Percentiles rank a stretch among this genome's conserved stretches.
Conservation (phyloP, 805 yeast genomes). For the Starmerella lactis-condensi region DNA sequence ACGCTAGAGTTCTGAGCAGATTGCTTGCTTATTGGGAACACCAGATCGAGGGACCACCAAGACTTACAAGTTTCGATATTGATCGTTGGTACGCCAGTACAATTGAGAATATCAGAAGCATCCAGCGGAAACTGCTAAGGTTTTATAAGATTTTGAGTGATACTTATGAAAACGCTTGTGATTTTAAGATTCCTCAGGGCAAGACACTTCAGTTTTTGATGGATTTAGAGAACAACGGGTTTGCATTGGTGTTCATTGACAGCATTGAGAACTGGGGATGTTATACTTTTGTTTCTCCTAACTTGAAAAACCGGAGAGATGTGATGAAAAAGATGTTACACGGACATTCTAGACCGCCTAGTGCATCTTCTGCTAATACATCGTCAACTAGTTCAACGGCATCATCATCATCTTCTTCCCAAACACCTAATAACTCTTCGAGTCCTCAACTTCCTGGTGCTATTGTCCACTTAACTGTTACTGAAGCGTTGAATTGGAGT, state of each 20-base stretch:
- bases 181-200: conserved; percentile 22
- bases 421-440: no score
- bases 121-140: conserved; percentile 67
- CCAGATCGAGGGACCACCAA: conserved; percentile 47
- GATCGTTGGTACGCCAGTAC: conserved; percentile 33
- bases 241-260: conserved; percentile 60
- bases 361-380: no score
- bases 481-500: conserved; percentile 80
- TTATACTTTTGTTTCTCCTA: conserved; percentile 60
- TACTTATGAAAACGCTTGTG: conserved; percentile 53
- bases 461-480: conserved; percentile 54
- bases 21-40: conserved; percentile 51
- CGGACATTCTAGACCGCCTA: conserved; percentile 20
- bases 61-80: conserved; percentile 26
- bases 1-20: conserved; percentile 49
- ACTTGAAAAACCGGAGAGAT: conserved; percentile 27
- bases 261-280: conserved; percentile 35
- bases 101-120: conserved; percentile 26
- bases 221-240: conserved; percentile 43
- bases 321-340: conserved; percentile 19
- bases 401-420: no score
- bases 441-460: conserved; percentile 35
- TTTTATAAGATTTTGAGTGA: conserved; percentile 50
- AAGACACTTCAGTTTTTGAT: conserved; percentile 34
- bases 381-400: no score